Base-by-base conservation (phyloP, 306 rosid genomes). In the Vigna nakashimae region DNA sequence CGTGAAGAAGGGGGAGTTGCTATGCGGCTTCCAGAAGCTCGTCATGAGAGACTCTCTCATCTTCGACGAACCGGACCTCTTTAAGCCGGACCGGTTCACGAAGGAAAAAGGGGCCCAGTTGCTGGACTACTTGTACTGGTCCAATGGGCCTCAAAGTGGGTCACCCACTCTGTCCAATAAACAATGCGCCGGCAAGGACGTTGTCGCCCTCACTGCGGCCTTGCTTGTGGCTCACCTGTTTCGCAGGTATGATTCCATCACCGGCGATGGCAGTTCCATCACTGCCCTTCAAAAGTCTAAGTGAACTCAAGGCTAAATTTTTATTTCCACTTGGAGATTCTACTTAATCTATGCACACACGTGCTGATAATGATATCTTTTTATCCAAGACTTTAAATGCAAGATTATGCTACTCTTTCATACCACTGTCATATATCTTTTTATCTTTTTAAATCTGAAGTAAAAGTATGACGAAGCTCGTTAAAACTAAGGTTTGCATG, bases 111-210 rank as follows among this genome's bases (percentile, higher is more conserved):
- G 91, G 43, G 84, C 74, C 0, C 81, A 77, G 62, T 82, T 96
- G 30, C 77, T 90, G 78, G 69, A 83, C 69, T 87, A 91, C 53
- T 45, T 96, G 77, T 96, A 82, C 73, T 96, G 97, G 99, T 96
- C 98, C 15, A 96, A 96, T 55, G 99, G 99, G 20, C 97, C 97
- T 10, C 98, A 92, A 79, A 84, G 88, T 32, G 92, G 92, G 36
- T 11, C 88, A 2, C 85, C 98, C 0, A 82, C 76, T 9, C 80
- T 24, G 78, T 77, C 87, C 7, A 92, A 96, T 74, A 92, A 96
- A 58, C 98, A 96, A 74, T 96, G 98, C 40, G 87, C 98, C 0
- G 99, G 74, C 5, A 96, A 92, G 76, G 99, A 96, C 49, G 8
- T 36, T 32, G 98, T 92, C 50, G 57, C 86, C 26, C 88, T 90